phyloP scores from a whole-genome alignment of 1,284 basidiomycete species.

The Fistulina hepatica region DNA sequence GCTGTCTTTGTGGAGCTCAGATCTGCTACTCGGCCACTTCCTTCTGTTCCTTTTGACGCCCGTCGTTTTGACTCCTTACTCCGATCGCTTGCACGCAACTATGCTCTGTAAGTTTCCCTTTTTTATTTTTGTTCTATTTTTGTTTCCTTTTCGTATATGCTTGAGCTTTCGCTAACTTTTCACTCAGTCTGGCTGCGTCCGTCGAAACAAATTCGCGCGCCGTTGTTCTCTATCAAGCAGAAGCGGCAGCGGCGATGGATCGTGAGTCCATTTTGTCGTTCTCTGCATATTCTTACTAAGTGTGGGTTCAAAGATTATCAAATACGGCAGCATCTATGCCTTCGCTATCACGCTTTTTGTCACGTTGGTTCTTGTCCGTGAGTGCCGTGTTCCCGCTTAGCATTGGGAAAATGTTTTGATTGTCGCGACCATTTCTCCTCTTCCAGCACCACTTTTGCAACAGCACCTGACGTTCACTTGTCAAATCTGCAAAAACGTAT shows the following conservation, averaged over 20 bases:
- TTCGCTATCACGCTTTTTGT: conserved; percentile 65
- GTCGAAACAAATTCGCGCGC: conserved; percentile 35
- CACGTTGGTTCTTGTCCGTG: conserved; percentile 67
- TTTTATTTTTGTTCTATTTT: conserved; percentile 11
- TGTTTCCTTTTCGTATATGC: conserved; percentile 13
- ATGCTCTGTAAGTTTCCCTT: conserved; percentile 48
- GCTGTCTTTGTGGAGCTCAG: conserved; percentile 70
- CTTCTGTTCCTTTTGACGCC: conserved; percentile 68
- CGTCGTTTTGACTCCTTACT: conserved; percentile 62
- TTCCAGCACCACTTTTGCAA: conserved; percentile 51
- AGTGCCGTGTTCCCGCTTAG: conserved; percentile 20
- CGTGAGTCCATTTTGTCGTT: conserved; percentile 34
- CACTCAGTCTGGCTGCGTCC: conserved; percentile 66
- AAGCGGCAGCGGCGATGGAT: conserved; percentile 81
- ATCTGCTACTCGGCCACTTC: conserved; percentile 57
- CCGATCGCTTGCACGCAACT: conserved; percentile 67
- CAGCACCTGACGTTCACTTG: conserved; percentile 48
- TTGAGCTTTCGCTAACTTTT: no score
- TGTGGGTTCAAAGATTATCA: conserved; percentile 41
- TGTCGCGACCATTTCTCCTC: conserved; percentile 7
- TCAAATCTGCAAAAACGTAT: conserved; percentile 58
- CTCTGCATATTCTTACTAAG: conserved; percentile 8
- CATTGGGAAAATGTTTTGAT: neutral
- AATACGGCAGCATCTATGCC: conserved; percentile 73
- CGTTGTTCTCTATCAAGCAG: conserved; percentile 85